Conservation (phyloP, 177 flowering plant species). For the Telopea speciosissima region DNA sequence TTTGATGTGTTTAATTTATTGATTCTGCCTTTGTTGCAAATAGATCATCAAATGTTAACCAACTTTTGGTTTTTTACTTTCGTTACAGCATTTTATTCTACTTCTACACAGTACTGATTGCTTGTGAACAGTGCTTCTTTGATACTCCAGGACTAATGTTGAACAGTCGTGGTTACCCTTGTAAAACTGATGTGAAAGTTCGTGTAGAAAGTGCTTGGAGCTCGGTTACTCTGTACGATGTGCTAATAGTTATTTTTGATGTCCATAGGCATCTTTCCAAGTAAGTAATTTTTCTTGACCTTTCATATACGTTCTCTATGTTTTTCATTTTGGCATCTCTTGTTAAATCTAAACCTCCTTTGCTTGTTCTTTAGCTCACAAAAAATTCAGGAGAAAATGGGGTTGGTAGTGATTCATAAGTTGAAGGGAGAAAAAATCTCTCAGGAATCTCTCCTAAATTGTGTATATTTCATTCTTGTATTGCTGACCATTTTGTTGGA, state of each 20-base stretch:
- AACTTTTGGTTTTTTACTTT: neutral
- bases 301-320: too few species aligned
- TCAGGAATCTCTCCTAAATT: too few species aligned
- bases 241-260: slow-evolving; percentile 91
- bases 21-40: too few species aligned
- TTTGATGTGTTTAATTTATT: too few species aligned
- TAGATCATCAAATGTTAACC: too few species aligned
- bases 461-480: too few species aligned
- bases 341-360: neutral
- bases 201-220: slow-evolving; percentile 90
- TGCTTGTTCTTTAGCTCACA: too few species aligned
- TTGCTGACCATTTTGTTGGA: too few species aligned
- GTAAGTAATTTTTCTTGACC: slow-evolving; percentile 29
- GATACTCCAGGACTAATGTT: slow-evolving; percentile 94
- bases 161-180: slow-evolving; percentile 51
- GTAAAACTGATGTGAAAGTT: slow-evolving; percentile 51
- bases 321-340: neutral
- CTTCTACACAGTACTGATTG: slow-evolving; percentile 8
- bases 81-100: neutral
- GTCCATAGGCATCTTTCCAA: slow-evolving; percentile 80
- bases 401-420: too few species aligned
- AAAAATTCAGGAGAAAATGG: too few species aligned
- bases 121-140: slow-evolving; percentile 77
- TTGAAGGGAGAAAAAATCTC: too few species aligned
- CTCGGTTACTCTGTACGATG: slow-evolving; percentile 68